A percentile compares a stretch with the other conserved stretches of the same genome.
phyloP scores from a whole-genome alignment of 257 asterid species.

The Knoxia roxburghii region DNA sequence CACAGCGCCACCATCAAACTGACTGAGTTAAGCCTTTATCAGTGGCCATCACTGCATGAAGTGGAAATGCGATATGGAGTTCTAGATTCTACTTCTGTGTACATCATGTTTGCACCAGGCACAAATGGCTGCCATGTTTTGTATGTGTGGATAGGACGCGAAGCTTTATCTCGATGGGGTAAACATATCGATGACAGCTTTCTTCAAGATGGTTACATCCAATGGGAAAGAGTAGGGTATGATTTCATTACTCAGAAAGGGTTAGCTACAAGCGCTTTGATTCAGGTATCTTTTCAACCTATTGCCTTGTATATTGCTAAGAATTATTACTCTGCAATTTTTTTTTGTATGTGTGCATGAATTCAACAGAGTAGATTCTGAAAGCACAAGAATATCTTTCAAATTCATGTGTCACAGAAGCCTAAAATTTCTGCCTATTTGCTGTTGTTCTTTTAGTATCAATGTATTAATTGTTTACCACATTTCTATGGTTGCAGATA shows the following conservation, averaged over 20 bases:
- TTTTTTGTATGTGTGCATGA: no score
- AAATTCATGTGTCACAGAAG: background rate
- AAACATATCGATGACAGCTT: conserved; percentile 20
- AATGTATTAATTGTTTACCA: background rate
- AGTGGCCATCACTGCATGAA: conserved; percentile 45
- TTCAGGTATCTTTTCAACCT: conserved; percentile 25
- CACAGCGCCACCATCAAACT: conserved; percentile 17
- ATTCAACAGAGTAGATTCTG: background rate
- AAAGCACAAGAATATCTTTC: background rate
- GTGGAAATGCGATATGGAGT: conserved; percentile 23
- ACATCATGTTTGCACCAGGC: conserved; percentile 32
- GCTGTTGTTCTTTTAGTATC: background rate
- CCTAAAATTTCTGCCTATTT: background rate
- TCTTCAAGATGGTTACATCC: conserved; percentile 21
- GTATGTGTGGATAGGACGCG: conserved; percentile 43
- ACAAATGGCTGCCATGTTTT: conserved; percentile 23
- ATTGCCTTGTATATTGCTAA: background rate
- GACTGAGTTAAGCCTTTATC: conserved; percentile 31
- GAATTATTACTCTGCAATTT: background rate
- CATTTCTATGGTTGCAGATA: conserved; percentile 30
- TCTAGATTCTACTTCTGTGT: conserved; percentile 36
- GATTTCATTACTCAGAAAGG: conserved; percentile 43
- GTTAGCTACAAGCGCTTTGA: conserved; percentile 32
- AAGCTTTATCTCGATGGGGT: conserved; percentile 26
- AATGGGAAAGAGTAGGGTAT: conserved; percentile 31